Evolutionary conservation across 192 early-diverging fungal genomes (phyloP).

Genomic region (Umbelopsis ramanniana): DNA sequence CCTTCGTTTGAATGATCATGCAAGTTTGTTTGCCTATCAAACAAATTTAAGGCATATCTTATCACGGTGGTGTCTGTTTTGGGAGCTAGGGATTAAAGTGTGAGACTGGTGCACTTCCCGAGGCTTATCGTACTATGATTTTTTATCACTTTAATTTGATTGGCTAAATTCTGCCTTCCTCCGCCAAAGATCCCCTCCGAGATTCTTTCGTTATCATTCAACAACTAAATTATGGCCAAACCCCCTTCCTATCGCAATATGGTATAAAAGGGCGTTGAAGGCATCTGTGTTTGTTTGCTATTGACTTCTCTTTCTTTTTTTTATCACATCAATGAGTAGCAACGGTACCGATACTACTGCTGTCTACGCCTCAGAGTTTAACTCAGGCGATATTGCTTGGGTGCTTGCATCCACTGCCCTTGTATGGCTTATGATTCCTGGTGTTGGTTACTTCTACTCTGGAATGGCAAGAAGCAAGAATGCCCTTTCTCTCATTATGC

Average conservation of each 20-base stretch:
- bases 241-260: background rate
- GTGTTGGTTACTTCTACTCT: slow-evolving; percentile 95
- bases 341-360: background rate
- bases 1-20: background rate
- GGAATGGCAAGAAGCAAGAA: slow-evolving; percentile 94
- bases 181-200: slow-evolving; percentile 1
- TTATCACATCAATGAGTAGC: background rate
- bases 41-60: slow-evolving; percentile 7
- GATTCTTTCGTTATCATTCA: slow-evolving; percentile 19
- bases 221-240: background rate
- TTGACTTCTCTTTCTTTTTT: background rate
- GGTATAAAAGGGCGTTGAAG: background rate
- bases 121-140: slow-evolving; percentile 1
- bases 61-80: slow-evolving; percentile 16
- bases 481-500: slow-evolving; percentile 87
- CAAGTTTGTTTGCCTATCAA: slow-evolving; percentile 12
- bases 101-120: background rate
- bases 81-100: background rate
- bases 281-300: background rate
- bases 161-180: background rate
- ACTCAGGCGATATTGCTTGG: slow-evolving; percentile 65
- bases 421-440: slow-evolving; percentile 96
- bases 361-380: slow-evolving; percentile 15
- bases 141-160: slow-evolving; percentile 10
- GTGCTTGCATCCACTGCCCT: slow-evolving; percentile 74